Conservation (phyloP, 306 rosid genomes). For the Dicorynia guianensis region DNA sequence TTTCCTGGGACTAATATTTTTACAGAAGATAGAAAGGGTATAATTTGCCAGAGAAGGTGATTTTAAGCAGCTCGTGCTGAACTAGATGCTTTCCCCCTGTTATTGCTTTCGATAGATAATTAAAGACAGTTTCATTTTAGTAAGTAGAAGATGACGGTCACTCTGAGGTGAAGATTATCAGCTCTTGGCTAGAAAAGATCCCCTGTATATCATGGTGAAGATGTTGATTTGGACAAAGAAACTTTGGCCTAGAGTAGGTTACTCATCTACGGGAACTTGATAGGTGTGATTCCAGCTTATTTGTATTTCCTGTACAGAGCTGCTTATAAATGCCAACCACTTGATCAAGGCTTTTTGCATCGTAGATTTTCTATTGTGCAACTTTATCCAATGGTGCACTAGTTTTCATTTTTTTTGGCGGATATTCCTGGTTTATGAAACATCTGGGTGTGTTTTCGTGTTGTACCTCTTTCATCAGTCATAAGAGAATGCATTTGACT, state of each 20-base stretch:
- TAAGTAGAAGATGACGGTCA: slow-evolving; percentile 31
- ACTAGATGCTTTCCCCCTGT: slow-evolving; percentile 23
- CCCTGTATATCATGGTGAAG: slow-evolving; percentile 6
- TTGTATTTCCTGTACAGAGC: slow-evolving; percentile 44
- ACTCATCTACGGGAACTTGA: slow-evolving; percentile 24
- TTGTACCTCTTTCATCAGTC: no score
- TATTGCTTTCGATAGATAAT: slow-evolving; percentile 5
- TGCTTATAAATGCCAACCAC: slow-evolving; percentile 13
- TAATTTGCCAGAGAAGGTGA: slow-evolving; percentile 17
- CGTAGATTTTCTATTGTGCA: not conserved
- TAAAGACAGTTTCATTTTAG: slow-evolving; percentile 18
- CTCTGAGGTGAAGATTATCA: slow-evolving; percentile 32
- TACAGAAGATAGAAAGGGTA: slow-evolving; percentile 25
- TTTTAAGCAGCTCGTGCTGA: slow-evolving; percentile 31
- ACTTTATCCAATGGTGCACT: not conserved
- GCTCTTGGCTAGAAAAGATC: slow-evolving; percentile 25
- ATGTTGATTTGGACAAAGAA: slow-evolving; percentile 32
- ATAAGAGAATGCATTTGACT: not conserved
- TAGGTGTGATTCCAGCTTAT: slow-evolving; percentile 28
- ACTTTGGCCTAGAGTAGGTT: slow-evolving; percentile 30
- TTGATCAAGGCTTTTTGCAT: not conserved
- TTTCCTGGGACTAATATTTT: slow-evolving; percentile 19
- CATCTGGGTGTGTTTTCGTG: no score
- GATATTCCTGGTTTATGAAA: no score
- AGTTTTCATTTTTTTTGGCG: no score